A percentile compares a stretch with the other conserved stretches of the same genome.
phyloP scores from a whole-genome alignment of 305 asterid species.

The Ajuga reptans region DNA sequence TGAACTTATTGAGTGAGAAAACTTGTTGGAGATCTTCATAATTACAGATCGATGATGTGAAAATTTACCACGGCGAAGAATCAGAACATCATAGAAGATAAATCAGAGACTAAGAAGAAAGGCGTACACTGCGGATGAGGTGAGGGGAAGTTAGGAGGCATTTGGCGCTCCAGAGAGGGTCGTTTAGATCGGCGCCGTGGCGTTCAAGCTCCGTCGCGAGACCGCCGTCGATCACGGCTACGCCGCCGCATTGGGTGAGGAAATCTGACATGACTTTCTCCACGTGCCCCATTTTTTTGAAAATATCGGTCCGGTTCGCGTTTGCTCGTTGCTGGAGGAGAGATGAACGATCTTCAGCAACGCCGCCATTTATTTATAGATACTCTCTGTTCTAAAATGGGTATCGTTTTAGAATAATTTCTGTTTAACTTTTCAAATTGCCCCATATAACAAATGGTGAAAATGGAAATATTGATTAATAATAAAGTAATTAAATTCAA shows the following conservation, averaged over 20 bases:
- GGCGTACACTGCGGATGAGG: constrained; percentile 61
- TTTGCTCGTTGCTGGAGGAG: background rate
- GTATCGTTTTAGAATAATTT: too few species aligned
- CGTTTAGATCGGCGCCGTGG: constrained; percentile 81
- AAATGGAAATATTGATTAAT: too few species aligned
- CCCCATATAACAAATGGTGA: too few species aligned
- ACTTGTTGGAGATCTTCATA: background rate
- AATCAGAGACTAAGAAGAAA: background rate
- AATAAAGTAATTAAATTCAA: too few species aligned
- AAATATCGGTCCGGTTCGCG: background rate
- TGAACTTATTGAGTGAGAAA: background rate
- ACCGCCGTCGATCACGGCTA: constrained; percentile 85
- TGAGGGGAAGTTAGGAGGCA: constrained; percentile 79
- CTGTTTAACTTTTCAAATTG: too few species aligned
- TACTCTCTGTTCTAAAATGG: background rate
- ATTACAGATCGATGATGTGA: background rate
- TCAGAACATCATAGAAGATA: background rate
- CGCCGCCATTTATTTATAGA: constrained; percentile 23
- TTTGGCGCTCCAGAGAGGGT: constrained; percentile 94
- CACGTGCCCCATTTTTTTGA: constrained; percentile 27
- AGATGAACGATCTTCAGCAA: background rate
- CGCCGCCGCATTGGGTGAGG: constrained; percentile 60
- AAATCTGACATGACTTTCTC: constrained; percentile 42
- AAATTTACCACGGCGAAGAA: background rate
- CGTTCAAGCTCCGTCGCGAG: constrained; percentile 92